Percentiles rank a stretch among this genome's conserved stretches.
phyloP scores from a whole-genome alignment of 225 moss, liverwort and hornwort species.

The Anthoceros angustus region DNA sequence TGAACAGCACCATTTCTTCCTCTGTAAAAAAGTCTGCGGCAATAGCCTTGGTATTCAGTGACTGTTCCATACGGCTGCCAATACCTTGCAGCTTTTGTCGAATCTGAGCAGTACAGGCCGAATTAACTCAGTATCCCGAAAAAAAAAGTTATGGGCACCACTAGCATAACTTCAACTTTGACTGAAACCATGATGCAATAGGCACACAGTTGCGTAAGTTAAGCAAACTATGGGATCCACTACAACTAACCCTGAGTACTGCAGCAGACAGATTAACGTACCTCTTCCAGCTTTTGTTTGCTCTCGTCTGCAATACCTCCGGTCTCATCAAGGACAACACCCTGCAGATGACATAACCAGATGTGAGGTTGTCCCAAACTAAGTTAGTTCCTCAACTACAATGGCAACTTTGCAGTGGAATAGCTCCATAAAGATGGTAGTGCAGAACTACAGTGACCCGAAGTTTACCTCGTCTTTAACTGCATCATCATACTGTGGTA shows the following conservation, averaged over 20 bases:
- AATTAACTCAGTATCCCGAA: neutral
- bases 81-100: slow-evolving; percentile 68
- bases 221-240: neutral
- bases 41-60: slow-evolving; percentile 39
- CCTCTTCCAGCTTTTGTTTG: slow-evolving; percentile 70
- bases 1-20: slow-evolving; percentile 93
- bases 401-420: neutral
- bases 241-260: neutral
- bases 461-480: slow-evolving; percentile 56
- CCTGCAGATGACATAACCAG: slow-evolving; percentile 24
- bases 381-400: neutral
- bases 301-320: slow-evolving; percentile 73
- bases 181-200: neutral
- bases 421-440: neutral
- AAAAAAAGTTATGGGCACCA: neutral
- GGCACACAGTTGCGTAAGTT: neutral
- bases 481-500: slow-evolving; percentile 87
- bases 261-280: slow-evolving; percentile 9
- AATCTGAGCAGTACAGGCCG: slow-evolving; percentile 26
- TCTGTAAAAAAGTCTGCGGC: slow-evolving; percentile 76
- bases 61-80: slow-evolving; percentile 48
- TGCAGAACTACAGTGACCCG: neutral
- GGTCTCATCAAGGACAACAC: slow-evolving; percentile 61
- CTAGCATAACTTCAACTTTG: neutral
- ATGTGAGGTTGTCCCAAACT: slow-evolving; percentile 8